Evolutionary conservation across 1,284 basidiomycete genomes (phyloP).

Genomic region (Sphagnurus paluster): DNA sequence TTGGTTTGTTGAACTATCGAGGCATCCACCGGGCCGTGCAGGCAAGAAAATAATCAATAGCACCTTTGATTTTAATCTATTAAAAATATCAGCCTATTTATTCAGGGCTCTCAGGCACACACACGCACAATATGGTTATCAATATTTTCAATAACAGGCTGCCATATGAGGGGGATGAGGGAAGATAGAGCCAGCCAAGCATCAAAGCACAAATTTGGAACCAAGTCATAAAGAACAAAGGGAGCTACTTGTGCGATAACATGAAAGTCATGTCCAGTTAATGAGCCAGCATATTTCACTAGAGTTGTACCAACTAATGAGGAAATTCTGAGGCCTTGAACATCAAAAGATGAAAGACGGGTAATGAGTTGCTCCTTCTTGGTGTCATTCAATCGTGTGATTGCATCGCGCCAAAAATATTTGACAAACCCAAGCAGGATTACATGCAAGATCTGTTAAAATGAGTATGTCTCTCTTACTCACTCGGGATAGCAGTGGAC

Average conservation of each 20-base stretch:
- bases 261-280: conserved; percentile 36
- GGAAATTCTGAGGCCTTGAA: neutral
- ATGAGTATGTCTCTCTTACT: too few species aligned
- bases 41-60: conserved; percentile 31
- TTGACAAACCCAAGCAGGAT: conserved; percentile 39
- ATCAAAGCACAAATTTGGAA: conserved; percentile 1
- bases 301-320: conserved; percentile 29
- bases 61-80: conserved; percentile 5
- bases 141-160: conserved; percentile 34
- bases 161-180: conserved; percentile 35
- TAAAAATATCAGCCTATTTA: neutral
- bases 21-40: conserved; percentile 26
- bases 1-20: conserved; percentile 41
- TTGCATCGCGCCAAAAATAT: conserved; percentile 37
- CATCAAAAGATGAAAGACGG: neutral
- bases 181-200: conserved; percentile 32
- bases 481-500: too few species aligned
- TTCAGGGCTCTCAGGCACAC: neutral
- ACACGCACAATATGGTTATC: conserved; percentile 29
- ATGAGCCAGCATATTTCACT: conserved; percentile 34
- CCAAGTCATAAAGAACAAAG: conserved; percentile 32
- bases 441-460: conserved; percentile 35
- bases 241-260: conserved; percentile 35
- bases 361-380: conserved; percentile 18
- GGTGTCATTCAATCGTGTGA: conserved; percentile 27